These are phyloP conservation scores for Ajuga chamaepitys DNA, from an alignment of 257 asterid genomes.

Conservation along the genomic window DNA sequence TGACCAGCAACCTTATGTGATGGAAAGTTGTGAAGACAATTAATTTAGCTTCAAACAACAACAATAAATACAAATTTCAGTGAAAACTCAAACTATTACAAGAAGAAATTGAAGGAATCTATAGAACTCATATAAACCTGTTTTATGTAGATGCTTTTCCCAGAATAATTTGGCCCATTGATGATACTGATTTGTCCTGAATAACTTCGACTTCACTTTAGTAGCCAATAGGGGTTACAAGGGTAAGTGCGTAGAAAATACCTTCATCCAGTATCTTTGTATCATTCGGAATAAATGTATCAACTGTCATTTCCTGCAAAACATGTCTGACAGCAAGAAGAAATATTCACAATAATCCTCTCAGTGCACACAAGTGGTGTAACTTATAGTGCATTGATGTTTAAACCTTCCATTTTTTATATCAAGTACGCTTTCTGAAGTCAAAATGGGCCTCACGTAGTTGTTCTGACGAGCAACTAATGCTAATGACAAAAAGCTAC, in stretches of 20 bases:
- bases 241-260: constrained; percentile 16
- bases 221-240: constrained; percentile 8
- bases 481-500: constrained; percentile 70
- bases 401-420: constrained; percentile 87
- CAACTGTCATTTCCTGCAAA: constrained; percentile 96
- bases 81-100: not conserved
- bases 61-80: not conserved
- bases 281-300: constrained; percentile 90
- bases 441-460: constrained; percentile 84
- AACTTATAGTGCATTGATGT: constrained; percentile 18
- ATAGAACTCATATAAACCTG: constrained; percentile 44
- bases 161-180: constrained; percentile 97
- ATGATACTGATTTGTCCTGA: constrained; percentile 79
- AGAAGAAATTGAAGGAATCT: not conserved
- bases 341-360: constrained; percentile 8
- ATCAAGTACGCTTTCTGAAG: constrained; percentile 71
- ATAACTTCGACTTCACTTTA: constrained; percentile 19
- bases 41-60: constrained; percentile 11
- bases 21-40: not conserved
- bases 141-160: constrained; percentile 88
- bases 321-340: constrained; percentile 57
- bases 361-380: constrained; percentile 3
- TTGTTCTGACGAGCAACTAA: constrained; percentile 96
- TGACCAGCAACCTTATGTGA: constrained; percentile 7
- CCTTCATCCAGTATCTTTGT: constrained; percentile 80